Evolutionary conservation across 345 rosid species (phyloP).

Genomic region (Iberis pinnata): DNA sequence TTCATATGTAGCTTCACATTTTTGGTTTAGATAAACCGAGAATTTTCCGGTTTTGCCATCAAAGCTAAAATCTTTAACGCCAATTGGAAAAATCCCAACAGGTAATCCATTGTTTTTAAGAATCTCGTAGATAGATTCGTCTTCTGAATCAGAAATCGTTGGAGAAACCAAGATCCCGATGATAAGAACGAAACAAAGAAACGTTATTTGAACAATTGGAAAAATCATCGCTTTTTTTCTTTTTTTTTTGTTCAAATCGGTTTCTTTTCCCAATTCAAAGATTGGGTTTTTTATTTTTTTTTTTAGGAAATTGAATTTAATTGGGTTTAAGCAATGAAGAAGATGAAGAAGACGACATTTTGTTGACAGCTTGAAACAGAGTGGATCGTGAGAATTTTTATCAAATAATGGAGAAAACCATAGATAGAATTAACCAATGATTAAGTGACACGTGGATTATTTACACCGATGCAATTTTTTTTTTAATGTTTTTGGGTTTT

Average conservation of each 20-base stretch:
- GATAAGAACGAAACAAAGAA: conserved; percentile 27
- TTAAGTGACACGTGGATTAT: too few species aligned
- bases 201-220: conserved; percentile 17
- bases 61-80: conserved; percentile 46
- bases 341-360: conserved; percentile 28
- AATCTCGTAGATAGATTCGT: conserved; percentile 51
- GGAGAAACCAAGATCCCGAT: conserved; percentile 12
- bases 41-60: conserved; percentile 48
- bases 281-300: too few species aligned
- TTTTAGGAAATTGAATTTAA: neutral
- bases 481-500: too few species aligned
- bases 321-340: conserved; percentile 37
- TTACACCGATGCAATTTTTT: too few species aligned
- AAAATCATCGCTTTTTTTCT: too few species aligned
- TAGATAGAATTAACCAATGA: too few species aligned
- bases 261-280: too few species aligned
- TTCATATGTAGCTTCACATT: conserved; percentile 83
- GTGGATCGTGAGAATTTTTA: conserved; percentile 19
- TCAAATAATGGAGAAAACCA: too few species aligned
- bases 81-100: conserved; percentile 71
- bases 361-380: conserved; percentile 60
- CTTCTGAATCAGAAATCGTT: conserved; percentile 16
- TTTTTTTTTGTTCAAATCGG: neutral
- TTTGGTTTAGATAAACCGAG: conserved; percentile 66
- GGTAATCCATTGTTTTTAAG: conserved; percentile 61